Evolutionary conservation across 768 basidiomycete genomes (phyloP).

Genomic region (Holtermannia corniformis): DNA sequence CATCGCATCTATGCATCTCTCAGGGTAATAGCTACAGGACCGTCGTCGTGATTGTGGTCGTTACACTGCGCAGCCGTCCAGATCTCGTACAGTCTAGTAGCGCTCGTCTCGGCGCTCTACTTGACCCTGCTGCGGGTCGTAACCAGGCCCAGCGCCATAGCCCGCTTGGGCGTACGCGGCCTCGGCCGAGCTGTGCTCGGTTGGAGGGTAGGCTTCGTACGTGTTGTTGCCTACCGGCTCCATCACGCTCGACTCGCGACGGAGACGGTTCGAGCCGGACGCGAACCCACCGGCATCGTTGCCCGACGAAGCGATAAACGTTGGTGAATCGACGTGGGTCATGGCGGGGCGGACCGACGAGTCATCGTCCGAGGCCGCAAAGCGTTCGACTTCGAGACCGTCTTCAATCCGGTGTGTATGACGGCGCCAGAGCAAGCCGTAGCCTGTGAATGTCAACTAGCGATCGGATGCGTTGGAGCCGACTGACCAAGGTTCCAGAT

Average conservation of each 20-base stretch:
- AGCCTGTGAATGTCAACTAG: constrained; percentile 10
- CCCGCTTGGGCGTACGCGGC: constrained; percentile 16
- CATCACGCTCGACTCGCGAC: constrained; percentile 12
- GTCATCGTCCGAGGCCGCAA: constrained; percentile 27
- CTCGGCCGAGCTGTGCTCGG: neutral
- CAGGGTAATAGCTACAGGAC: too few species aligned
- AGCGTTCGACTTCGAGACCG: constrained; percentile 32
- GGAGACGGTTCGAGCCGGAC: neutral
- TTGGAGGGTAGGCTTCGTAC: constrained; percentile 8
- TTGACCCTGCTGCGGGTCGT: too few species aligned
- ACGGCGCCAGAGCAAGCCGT: constrained; percentile 37
- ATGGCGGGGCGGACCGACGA: constrained; percentile 24
- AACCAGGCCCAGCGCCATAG: too few species aligned
- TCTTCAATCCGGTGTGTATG: constrained; percentile 38
- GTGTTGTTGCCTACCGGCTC: constrained; percentile 16
- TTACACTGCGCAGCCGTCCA: too few species aligned
- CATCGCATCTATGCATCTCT: too few species aligned
- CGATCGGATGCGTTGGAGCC: neutral
- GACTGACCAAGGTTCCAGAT: constrained; percentile 46
- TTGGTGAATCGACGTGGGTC: constrained; percentile 14
- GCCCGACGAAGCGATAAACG: neutral
- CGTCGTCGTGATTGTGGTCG: too few species aligned
- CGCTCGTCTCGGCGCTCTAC: too few species aligned
- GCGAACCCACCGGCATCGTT: neutral
- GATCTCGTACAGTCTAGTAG: too few species aligned